Percentiles rank a stretch among this genome's conserved stretches.
phyloP scores from a whole-genome alignment of 2,329 filamentous ascomycete genomes.

The Alternaria burnsii region DNA sequence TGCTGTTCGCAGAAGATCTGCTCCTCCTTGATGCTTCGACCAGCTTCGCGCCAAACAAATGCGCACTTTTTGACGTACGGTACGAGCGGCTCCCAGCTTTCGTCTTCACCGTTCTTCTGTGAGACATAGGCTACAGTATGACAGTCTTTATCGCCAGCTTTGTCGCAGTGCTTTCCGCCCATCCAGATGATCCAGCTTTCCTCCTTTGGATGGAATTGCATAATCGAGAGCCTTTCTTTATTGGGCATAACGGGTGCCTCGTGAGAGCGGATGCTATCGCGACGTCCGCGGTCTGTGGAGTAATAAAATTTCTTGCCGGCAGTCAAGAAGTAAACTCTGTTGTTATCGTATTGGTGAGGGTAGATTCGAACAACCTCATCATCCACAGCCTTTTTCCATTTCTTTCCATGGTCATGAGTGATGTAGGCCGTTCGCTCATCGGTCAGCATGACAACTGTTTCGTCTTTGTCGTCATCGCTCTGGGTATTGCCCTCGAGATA shows the following conservation, averaged over 20 bases:
- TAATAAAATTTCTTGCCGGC: constrained; percentile 74
- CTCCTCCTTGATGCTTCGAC: constrained; percentile 64
- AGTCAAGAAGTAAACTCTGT: constrained; percentile 88
- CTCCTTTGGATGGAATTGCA: constrained; percentile 83
- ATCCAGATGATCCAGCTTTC: constrained; percentile 90
- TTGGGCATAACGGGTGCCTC: constrained; percentile 71
- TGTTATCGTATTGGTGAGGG: constrained; percentile 81
- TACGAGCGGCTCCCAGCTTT: constrained; percentile 74
- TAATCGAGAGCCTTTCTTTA: constrained; percentile 60
- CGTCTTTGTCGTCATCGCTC: constrained; percentile 77
- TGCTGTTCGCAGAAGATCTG: constrained; percentile 72
- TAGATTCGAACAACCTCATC: constrained; percentile 75
- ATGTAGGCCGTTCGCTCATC: constrained; percentile 71
- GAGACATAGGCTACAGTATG: constrained; percentile 79
- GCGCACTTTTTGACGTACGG: constrained; percentile 83
- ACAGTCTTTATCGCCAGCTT: constrained; percentile 63
- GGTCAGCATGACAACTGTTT: constrained; percentile 73
- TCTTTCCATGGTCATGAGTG: constrained; percentile 87
- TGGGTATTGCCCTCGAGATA: constrained; percentile 78
- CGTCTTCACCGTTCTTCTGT: constrained; percentile 74
- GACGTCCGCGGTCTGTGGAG: constrained; percentile 75
- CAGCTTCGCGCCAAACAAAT: constrained; percentile 76
- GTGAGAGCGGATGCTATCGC: constrained; percentile 74
- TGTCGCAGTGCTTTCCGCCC: constrained; percentile 73
- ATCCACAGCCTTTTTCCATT: constrained; percentile 77